Evolutionary conservation across 768 basidiomycete species (phyloP).

Genomic region (Trametes villosa): DNA sequence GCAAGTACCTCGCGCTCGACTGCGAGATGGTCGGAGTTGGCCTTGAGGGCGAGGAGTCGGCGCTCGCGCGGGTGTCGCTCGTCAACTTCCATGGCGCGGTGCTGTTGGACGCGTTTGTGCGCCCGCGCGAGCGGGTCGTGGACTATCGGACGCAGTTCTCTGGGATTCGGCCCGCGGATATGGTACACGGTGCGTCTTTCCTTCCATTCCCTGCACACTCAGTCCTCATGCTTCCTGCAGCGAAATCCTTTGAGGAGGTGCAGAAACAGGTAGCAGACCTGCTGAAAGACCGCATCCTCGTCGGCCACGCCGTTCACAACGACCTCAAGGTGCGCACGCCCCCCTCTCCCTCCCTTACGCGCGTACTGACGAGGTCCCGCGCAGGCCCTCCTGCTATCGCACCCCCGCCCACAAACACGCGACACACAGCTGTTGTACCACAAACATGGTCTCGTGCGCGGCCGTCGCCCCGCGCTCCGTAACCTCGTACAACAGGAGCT

Average conservation of each 20-base stretch:
- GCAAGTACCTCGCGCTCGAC: slow-evolving; percentile 83
- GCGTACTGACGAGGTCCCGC: background rate
- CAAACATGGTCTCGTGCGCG: slow-evolving; percentile 63
- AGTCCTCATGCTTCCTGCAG: slow-evolving; percentile 40
- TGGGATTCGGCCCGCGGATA: slow-evolving; percentile 77
- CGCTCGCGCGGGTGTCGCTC: slow-evolving; percentile 85
- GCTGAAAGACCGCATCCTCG: slow-evolving; percentile 74
- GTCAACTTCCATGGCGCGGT: slow-evolving; percentile 88
- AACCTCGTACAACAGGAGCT: slow-evolving; percentile 82
- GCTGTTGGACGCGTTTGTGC: slow-evolving; percentile 83
- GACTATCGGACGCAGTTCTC: slow-evolving; percentile 93
- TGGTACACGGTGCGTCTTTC: slow-evolving; percentile 60
- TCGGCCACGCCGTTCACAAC: slow-evolving; percentile 92
- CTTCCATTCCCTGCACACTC: background rate
- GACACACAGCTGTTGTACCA: slow-evolving; percentile 71
- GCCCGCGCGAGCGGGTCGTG: slow-evolving; percentile 83
- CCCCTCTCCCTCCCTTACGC: background rate
- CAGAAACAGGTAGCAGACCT: slow-evolving; percentile 79
- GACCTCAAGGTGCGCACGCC: slow-evolving; percentile 72
- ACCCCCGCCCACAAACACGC: slow-evolving; percentile 63
- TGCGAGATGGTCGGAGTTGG: slow-evolving; percentile 99
- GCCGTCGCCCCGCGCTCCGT: slow-evolving; percentile 74
- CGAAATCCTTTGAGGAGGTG: slow-evolving; percentile 76
- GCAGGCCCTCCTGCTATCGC: slow-evolving; percentile 71
- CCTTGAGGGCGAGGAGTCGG: slow-evolving; percentile 77